Percentiles rank a stretch among this genome's conserved stretches.
These are phyloP conservation scores for Cercophora newfieldiana DNA, from an alignment of 495 filamentous ascomycete species.

Conservation along the genomic window DNA sequence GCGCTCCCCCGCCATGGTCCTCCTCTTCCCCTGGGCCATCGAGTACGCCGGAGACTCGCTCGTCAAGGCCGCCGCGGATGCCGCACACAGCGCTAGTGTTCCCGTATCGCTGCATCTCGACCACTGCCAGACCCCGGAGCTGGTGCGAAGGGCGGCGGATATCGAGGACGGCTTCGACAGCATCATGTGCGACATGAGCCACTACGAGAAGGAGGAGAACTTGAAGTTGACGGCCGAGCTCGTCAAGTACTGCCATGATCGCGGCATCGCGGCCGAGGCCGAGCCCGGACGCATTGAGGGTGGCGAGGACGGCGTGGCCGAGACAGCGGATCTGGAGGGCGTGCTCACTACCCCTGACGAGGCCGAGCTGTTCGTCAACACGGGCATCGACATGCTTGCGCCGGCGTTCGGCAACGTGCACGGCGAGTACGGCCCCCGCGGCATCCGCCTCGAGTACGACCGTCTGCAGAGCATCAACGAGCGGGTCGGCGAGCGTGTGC, in stretches of 20 bases:
- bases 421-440: constrained; percentile 75
- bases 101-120: constrained; percentile 76
- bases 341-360: constrained; percentile 77
- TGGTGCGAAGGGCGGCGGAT: constrained; percentile 66
- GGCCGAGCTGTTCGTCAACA: constrained; percentile 71
- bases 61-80: constrained; percentile 40
- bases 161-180: constrained; percentile 66
- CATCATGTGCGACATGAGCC: constrained; percentile 83
- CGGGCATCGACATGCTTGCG: constrained; percentile 80
- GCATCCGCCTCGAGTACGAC: constrained; percentile 73
- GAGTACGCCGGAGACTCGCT: constrained; percentile 62
- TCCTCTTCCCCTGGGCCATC: constrained; percentile 86
- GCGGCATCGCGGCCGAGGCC: constrained; percentile 76
- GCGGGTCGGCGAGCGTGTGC: constrained; percentile 60
- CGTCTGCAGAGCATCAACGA: constrained; percentile 63
- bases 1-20: constrained; percentile 73
- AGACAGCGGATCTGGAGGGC: constrained; percentile 72
- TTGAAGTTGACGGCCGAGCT: constrained; percentile 69
- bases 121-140: constrained; percentile 72
- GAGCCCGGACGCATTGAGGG: constrained; percentile 83
- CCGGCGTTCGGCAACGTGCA: constrained; percentile 88
- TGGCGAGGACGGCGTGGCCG: constrained; percentile 78
- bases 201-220: constrained; percentile 83
- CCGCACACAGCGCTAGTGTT: constrained; percentile 63
- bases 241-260: constrained; percentile 67